Evolutionary conservation across 2,329 filamentous ascomycete species (phyloP), one percentile per base, ranked within the genome.

Genomic region (Colletotrichum zoysiae): DNA sequence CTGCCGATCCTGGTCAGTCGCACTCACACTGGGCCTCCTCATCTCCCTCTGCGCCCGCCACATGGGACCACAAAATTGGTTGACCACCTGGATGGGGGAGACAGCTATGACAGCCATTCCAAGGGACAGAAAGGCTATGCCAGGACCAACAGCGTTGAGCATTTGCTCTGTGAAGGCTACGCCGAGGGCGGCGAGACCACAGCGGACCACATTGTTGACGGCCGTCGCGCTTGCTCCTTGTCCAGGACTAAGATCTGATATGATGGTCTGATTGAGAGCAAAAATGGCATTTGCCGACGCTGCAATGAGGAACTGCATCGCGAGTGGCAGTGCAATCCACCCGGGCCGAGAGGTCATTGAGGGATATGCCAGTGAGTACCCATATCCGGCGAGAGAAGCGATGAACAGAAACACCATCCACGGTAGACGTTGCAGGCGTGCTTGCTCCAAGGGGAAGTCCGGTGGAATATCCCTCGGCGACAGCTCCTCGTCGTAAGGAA

Each of bases 401-500:
- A 75, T 74, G 11, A 79, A 79, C 64, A 72, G 12, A 20, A 60
- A 26, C 2, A 72, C 70, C 11, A 84, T 79, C 79, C 81, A 83
- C 55, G 81, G 82, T 11, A 83, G 78, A 60, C 82, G 79, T 33
- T 78, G 78, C 58, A 85, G 77, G 2, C 82, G 78, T 3, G 81
- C 79, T 35, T 78, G 78, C 74, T 85, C 84, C 66, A 86, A 80
- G 0, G 82, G 82, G 62, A 86, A 86, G 58, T 84, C 80, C 0
- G 71, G 72, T 1, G 74, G 73, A 6, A 76, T 66, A 33, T 75
- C 74, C 68, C 80, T 76, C 1, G 76, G 71, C 72, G 78, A 70
- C 73, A 81, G 76, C 74, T 78, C 20, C 70, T 76, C 53, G 65
- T 70, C 77, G 78, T 65, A 38, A n/a, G 58, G 56, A 26, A 72